phyloP scores from a whole-genome alignment of 768 basidiomycete genomes.

The Obba rivulosa region DNA sequence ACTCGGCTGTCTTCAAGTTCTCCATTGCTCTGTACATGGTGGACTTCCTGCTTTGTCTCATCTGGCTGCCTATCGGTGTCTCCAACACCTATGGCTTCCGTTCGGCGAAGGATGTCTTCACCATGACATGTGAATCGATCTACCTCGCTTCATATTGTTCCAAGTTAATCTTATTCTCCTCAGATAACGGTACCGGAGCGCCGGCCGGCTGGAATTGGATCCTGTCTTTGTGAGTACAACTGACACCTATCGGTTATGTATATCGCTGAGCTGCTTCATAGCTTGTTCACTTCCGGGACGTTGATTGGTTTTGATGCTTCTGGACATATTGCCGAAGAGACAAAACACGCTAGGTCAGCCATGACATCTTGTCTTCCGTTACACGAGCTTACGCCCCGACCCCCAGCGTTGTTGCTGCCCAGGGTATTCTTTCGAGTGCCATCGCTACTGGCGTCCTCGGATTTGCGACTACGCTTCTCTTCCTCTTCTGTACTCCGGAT shows the following conservation, averaged over 20 bases:
- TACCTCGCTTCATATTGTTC: background rate
- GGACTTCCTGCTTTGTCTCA: conserved; percentile 82
- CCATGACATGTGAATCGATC: conserved; percentile 56
- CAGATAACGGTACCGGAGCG: conserved; percentile 88
- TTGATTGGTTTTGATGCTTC: conserved; percentile 79
- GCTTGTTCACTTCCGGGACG: conserved; percentile 82
- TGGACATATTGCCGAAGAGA: conserved; percentile 28
- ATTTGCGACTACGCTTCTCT: conserved; percentile 72
- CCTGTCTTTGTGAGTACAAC: conserved; percentile 63
- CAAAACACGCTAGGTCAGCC: conserved; percentile 25
- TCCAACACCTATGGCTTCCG: conserved; percentile 87
- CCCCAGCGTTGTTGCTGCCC: conserved; percentile 66
- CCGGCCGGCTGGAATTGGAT: conserved; percentile 90
- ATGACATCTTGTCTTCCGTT: background rate
- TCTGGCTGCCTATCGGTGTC: conserved; percentile 92
- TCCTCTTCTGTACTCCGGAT: conserved; percentile 81
- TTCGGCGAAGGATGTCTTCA: conserved; percentile 78
- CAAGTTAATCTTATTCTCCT: background rate
- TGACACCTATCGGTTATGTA: too few relatives aligned
- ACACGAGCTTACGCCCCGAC: background rate
- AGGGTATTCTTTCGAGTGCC: conserved; percentile 76
- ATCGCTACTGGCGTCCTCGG: conserved; percentile 77
- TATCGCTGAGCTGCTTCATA: conserved; percentile 19
- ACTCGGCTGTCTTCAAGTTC: conserved; percentile 73
- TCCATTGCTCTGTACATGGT: conserved; percentile 71